Evolutionary conservation across 1,139 yeast species (phyloP), one percentile per base, ranked within the genome.

Genomic region (Suhomyces terraborum): DNA sequence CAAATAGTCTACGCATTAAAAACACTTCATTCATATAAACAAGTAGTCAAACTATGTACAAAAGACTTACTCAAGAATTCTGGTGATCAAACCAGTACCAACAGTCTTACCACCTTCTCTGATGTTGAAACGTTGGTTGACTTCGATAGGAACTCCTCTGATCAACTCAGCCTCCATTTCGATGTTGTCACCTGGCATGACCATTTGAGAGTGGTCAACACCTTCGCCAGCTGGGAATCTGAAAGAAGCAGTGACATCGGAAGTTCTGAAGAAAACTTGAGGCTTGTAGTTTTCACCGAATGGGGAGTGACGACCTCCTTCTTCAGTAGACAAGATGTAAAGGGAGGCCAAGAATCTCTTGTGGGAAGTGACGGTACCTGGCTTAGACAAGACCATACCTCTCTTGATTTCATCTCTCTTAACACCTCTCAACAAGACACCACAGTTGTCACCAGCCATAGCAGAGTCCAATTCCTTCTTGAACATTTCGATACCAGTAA

Each of bases 31-130:
- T 20, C 28, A 32, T 32, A 32, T 32, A 23, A 21, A 32, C 35
- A 24, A 24, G 35, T 18, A 17, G 21, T 23, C 28, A 8, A 28
- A 20, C 24, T 16, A 40, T 40, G 29, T 35, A 40, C 42, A 40
- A 34, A 32, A 19, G 35, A 39, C 36, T 41, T 77, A 82, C 71
- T 87, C 96, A 57, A 88, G 70, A 69, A 93, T 85, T 75, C 96
- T 85, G 61, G 98, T 93, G 58, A 93, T 82, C 75, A 93, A 77
- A 77, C 98, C 98, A 57, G 98, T 93, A 70, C 97, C 98, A 56
- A 93, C 98, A 52, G 98, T 93, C 76, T 84, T 88, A 67, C 98
- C 98, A 75, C 98, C 98, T 78, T 93, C 99, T 83, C 99, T 94
- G 67, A 93, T 80, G 82, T 93, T 93, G 85, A 93, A 93, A 74